Percentiles rank a stretch among this genome's conserved stretches.
Evolutionary conservation across 2,329 filamentous ascomycete species (phyloP).

Genomic region (Colletotrichum acutatum): DNA sequence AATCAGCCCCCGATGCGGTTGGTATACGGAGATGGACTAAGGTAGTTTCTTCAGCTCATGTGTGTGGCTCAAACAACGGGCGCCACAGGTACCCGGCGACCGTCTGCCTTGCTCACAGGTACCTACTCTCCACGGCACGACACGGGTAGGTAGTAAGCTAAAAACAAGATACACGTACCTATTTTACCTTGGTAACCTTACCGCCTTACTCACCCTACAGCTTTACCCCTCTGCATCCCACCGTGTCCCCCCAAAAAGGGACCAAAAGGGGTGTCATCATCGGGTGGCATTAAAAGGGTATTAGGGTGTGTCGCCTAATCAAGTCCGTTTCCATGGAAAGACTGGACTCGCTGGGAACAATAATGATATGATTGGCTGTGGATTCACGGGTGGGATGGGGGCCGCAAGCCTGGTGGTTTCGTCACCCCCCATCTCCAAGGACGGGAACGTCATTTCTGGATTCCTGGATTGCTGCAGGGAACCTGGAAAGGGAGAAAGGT

Average conservation of each 20-base stretch:
- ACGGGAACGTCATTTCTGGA: conserved; percentile 30
- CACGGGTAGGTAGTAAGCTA: too few species aligned
- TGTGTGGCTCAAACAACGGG: not conserved
- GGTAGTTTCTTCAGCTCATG: not conserved
- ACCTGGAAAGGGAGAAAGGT: not conserved
- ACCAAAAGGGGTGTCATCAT: not conserved
- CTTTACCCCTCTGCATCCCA: not conserved
- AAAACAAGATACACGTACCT: not conserved
- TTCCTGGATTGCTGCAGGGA: conserved; percentile 25
- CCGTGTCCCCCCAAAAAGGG: not conserved
- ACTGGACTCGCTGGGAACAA: not conserved
- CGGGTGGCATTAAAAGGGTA: not conserved
- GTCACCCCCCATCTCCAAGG: conserved; percentile 24
- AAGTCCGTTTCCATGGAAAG: conserved; percentile 11
- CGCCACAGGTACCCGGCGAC: conserved; percentile 21
- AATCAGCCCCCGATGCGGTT: not conserved
- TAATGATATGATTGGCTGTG: not conserved
- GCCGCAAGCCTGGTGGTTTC: not conserved
- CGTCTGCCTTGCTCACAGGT: not conserved
- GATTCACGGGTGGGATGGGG: not conserved
- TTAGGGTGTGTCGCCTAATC: not conserved
- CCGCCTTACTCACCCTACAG: too few species aligned
- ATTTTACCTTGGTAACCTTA: not conserved
- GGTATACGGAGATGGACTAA: not conserved
- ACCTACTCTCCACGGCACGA: too few species aligned